Percentiles rank a stretch among this genome's conserved stretches.
Conservation (phyloP, 108 stramenopile species). For the Phaeodactylum tricornutum region DNA sequence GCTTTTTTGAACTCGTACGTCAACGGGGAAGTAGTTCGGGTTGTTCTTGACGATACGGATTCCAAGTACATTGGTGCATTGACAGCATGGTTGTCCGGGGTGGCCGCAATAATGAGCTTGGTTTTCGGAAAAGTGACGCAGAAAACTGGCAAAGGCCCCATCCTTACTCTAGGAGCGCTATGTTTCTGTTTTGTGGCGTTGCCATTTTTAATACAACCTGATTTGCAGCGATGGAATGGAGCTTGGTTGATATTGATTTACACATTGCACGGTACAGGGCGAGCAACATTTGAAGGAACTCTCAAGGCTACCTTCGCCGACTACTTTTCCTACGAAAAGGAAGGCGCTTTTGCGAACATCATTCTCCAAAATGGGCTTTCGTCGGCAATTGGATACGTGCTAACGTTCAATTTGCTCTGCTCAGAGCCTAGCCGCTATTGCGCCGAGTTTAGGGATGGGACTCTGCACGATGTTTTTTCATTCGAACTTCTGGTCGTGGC, state of each 20-base stretch:
- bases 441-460: constrained; percentile 46
- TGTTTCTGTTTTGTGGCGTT: constrained; percentile 42
- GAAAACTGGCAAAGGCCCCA: constrained; percentile 34
- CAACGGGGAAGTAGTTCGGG: constrained; percentile 65
- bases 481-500: constrained; percentile 45
- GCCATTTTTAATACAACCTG: constrained; percentile 48
- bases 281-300: constrained; percentile 76
- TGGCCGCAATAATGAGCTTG: constrained; percentile 46
- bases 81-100: constrained; percentile 28
- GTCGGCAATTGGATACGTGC: constrained; percentile 53
- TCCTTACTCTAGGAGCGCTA: constrained; percentile 47
- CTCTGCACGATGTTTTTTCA: constrained; percentile 47
- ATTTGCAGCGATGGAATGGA: constrained; percentile 33
- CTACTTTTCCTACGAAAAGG: constrained; percentile 57
- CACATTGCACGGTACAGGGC: constrained; percentile 52
- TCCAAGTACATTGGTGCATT: constrained; percentile 47
- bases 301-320: constrained; percentile 70
- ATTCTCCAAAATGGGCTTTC: constrained; percentile 68
- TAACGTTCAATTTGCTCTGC: constrained; percentile 31
- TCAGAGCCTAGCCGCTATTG: constrained; percentile 26
- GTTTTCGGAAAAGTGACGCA: constrained; percentile 31
- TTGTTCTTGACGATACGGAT: constrained; percentile 39
- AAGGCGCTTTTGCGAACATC: constrained; percentile 75
- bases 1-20: constrained; percentile 62
- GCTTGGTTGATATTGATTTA: constrained; percentile 37